Percentiles rank a stretch among this genome's conserved stretches.
These are phyloP conservation scores for Cephaloascus albidus DNA, from an alignment of 805 yeast genomes.

Conservation along the genomic window DNA sequence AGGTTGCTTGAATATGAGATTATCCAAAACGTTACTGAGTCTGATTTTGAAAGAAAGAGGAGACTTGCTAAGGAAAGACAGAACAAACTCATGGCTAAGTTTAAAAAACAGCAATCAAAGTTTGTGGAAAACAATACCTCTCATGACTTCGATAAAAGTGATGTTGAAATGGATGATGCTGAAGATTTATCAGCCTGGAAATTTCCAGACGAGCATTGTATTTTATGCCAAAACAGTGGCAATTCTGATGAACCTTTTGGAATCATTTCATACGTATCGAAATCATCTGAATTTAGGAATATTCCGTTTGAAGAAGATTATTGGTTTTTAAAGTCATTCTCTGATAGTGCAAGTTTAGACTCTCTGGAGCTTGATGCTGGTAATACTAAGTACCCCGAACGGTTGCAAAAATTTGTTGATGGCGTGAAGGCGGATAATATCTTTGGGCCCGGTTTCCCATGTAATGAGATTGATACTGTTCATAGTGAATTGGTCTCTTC, in stretches of 20 bases:
- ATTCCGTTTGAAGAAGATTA: conserved; percentile 56
- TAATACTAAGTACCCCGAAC: background rate
- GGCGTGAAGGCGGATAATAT: conserved; percentile 26
- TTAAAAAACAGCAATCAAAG: conserved; percentile 69
- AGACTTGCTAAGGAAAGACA: conserved; percentile 61
- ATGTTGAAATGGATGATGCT: conserved; percentile 32
- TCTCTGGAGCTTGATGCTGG: conserved; percentile 13
- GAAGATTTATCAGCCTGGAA: conserved; percentile 37
- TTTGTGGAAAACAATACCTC: conserved; percentile 50
- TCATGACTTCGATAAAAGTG: conserved; percentile 21
- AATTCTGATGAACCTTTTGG: conserved; percentile 65
- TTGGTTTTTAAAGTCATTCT: conserved; percentile 59
- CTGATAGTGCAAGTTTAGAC: conserved; percentile 33
- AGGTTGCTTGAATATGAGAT: conserved; percentile 11
- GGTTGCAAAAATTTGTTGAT: conserved; percentile 20
- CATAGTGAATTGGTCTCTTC: conserved; percentile 42
- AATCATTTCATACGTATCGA: conserved; percentile 51
- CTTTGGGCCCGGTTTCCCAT: conserved; percentile 68
- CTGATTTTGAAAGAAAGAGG: conserved; percentile 51
- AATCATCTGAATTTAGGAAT: conserved; percentile 49
- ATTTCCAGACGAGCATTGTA: conserved; percentile 69
- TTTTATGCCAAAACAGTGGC: conserved; percentile 73
- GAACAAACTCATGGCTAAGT: conserved; percentile 63
- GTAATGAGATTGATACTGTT: conserved; percentile 17
- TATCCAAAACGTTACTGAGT: conserved; percentile 13